Evolutionary conservation across 1,284 basidiomycete genomes (phyloP).

Genomic region (Rhodotorula sp.): DNA sequence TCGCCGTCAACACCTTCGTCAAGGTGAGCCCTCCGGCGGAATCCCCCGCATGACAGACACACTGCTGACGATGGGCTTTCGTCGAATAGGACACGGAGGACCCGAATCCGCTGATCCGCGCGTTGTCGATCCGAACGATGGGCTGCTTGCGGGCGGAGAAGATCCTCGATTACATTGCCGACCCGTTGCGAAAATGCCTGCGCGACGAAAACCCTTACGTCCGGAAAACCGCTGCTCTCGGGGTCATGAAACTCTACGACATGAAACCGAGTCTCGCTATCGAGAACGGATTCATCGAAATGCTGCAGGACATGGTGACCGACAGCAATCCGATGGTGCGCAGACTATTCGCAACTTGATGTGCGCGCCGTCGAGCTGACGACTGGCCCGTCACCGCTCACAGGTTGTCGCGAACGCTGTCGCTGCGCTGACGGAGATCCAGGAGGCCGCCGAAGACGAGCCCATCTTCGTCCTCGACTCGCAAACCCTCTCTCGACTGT

Average conservation of each 20-base stretch:
- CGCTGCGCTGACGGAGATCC: slow-evolving; percentile 90
- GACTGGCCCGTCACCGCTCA: accelerated
- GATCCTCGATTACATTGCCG: slow-evolving; percentile 97
- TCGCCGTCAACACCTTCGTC: slow-evolving; percentile 98
- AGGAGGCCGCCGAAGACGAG: slow-evolving; percentile 54
- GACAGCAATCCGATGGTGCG: slow-evolving; percentile 96
- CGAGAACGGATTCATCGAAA: slow-evolving; percentile 90
- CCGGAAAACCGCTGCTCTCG: slow-evolving; percentile 92
- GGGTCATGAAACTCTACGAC: slow-evolving; percentile 93
- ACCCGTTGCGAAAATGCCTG: slow-evolving; percentile 86
- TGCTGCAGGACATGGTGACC: slow-evolving; percentile 83
- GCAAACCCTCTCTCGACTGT: slow-evolving; percentile 78
- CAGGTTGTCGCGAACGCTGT: slow-evolving; percentile 96
- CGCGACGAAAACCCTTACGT: slow-evolving; percentile 97
- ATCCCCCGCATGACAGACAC: too few relatives aligned
- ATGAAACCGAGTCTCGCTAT: slow-evolving; percentile 92
- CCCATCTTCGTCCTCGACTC: slow-evolving; percentile 80
- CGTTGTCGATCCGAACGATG: slow-evolving; percentile 97
- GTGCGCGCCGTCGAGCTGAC: background rate
- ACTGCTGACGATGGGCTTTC: background rate
- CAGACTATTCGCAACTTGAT: background rate
- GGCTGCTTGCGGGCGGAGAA: slow-evolving; percentile 94
- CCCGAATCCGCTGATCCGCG: slow-evolving; percentile 91
- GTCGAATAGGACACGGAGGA: slow-evolving; percentile 81
- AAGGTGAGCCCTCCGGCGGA: slow-evolving; percentile 51